These are phyloP conservation scores for Waltergamsia citrina DNA, from an alignment of 2,329 filamentous ascomycete genomes.

Conservation along the genomic window DNA sequence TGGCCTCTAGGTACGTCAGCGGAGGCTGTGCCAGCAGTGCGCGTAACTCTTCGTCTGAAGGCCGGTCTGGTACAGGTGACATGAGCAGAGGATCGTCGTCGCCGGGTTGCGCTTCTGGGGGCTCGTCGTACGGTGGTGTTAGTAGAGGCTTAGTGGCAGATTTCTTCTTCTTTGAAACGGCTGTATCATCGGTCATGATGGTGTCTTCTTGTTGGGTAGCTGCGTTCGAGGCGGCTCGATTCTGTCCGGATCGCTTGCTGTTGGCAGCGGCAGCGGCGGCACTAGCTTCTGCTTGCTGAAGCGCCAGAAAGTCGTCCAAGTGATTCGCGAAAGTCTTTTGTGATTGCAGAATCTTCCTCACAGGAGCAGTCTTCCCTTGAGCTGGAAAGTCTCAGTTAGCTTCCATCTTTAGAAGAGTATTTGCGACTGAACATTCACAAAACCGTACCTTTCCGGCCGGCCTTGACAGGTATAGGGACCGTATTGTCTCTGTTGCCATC, in stretches of 20 bases:
- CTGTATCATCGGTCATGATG: slow-evolving; percentile 13
- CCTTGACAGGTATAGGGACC: slow-evolving; percentile 58
- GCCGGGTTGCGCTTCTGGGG: slow-evolving; percentile 29
- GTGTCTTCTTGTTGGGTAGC: slow-evolving; percentile 14
- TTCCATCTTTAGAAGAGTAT: not conserved
- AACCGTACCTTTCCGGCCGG: slow-evolving; percentile 26
- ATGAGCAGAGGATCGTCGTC: slow-evolving; percentile 50
- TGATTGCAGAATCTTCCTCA: slow-evolving; percentile 68
- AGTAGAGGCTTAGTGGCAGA: not conserved
- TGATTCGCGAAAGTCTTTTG: slow-evolving; percentile 81
- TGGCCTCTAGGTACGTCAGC: slow-evolving; percentile 57
- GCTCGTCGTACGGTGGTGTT: slow-evolving; percentile 9
- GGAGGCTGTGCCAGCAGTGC: slow-evolving; percentile 54
- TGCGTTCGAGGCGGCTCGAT: slow-evolving; percentile 9
- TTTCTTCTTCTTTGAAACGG: not conserved
- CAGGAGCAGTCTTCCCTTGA: slow-evolving; percentile 53
- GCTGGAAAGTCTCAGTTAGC: slow-evolving; percentile 14
- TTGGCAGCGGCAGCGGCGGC: slow-evolving; percentile 19
- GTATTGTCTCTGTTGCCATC: slow-evolving; percentile 66
- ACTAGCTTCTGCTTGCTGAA: slow-evolving; percentile 33
- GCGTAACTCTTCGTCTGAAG: slow-evolving; percentile 52
- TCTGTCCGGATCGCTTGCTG: slow-evolving; percentile 16
- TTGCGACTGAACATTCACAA: slow-evolving; percentile 4
- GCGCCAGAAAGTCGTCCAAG: slow-evolving; percentile 68
- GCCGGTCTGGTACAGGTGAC: slow-evolving; percentile 47